Evolutionary conservation across 2,329 filamentous ascomycete species (phyloP), one percentile per base, ranked within the genome.

Genomic region (Hymenoscyphus repandus): DNA sequence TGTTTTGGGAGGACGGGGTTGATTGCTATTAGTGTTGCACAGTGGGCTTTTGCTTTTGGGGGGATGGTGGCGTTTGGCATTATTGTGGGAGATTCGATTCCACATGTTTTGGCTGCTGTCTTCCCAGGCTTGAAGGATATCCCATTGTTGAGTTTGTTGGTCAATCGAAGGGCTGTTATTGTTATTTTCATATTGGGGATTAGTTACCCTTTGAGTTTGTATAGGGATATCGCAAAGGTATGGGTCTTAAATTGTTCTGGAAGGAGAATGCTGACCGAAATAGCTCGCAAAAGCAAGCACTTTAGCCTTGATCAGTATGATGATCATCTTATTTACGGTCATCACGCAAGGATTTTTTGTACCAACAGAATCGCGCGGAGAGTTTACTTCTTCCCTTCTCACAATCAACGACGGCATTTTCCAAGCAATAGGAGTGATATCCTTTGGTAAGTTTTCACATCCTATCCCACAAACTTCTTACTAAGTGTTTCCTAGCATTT

Each of bases 51-150:
- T 76, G 93, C 93, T 2, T 99, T 97, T 74, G 93, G 93, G 50
- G 93, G 93, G 58, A 99, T 99, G 93, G 83, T 99, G 50, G 93
- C 93, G 12, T 99, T 97, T 69, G 93, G 91, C 59, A 90, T 99
- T 63, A 96, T 99, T 64, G 88, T 99, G 9, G 93, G 93, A 53
- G 93, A 99, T 68, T 91, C 89, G 1, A 96, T 99, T 65, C 93
- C 93, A 3, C 89, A 91, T 67, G 93, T 99, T 43, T 69, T 97
- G 63, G 72, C 77, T 43, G 89, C 91, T 4, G 69, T 96, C 5
- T 96, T 92, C 73, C 91, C 93, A 0, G 80, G 80, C 2, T 67
- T 97, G 52, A 71, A 74, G 36, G 74, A 83, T 30, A 82, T 87
- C 66, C 83, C 89, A 0, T 86, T 96, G 18, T 69, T 97, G 15